phyloP scores from a whole-genome alignment of 139 green algal genomes.

The Zygnema cylindricum region DNA sequence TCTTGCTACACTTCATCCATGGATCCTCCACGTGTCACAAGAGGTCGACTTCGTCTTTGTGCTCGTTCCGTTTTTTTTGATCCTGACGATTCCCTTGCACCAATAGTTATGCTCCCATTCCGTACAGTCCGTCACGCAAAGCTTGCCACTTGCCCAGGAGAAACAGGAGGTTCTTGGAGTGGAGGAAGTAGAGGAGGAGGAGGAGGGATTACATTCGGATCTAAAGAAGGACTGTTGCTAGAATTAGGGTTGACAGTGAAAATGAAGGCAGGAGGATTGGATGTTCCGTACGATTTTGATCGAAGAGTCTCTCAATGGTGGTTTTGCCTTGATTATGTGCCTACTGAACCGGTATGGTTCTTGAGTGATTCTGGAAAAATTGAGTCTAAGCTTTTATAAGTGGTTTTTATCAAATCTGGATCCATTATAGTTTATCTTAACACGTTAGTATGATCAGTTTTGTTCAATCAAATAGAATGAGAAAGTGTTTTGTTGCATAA shows the following conservation, averaged over 20 bases:
- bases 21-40: background rate
- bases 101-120: constrained; percentile 42
- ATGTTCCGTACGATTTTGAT: constrained; percentile 52
- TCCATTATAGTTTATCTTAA: no score
- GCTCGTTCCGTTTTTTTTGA: constrained; percentile 46
- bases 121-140: background rate
- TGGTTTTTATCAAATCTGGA: no score
- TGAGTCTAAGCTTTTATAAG: no score
- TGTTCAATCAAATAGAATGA: no score
- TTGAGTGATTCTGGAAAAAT: no score
- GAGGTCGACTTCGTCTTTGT: constrained; percentile 39
- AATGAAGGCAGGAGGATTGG: constrained; percentile 41
- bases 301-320: constrained; percentile 27
- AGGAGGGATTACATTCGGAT: background rate
- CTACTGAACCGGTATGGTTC: constrained; percentile 22
- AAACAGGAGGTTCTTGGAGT: background rate
- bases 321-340: constrained; percentile 37
- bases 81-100: constrained; percentile 5
- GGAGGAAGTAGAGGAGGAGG: background rate
- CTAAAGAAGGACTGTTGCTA: constrained; percentile 19
- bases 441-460: no score
- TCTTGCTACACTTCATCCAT: constrained; percentile 1
- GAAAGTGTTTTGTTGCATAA: no score
- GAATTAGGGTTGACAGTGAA: constrained; percentile 18
- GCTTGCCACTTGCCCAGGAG: background rate